Base-by-base conservation (phyloP, 768 basidiomycete genomes). In the Cystoderma amianthinum region DNA sequence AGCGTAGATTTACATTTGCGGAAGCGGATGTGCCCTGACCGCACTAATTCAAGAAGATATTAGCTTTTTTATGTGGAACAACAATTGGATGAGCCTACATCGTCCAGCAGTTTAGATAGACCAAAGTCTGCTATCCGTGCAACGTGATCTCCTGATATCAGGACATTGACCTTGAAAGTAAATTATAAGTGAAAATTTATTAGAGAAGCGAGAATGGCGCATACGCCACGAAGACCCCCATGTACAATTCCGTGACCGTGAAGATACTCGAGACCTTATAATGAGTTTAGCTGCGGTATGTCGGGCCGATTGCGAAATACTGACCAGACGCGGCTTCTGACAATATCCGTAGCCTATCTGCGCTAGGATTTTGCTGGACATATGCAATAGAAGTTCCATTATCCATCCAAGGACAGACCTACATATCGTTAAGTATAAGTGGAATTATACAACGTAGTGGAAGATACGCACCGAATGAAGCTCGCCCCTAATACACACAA, bases 361-460 rank as follows among this genome's bases (percentile, higher is more conserved):
- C 60, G 11, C 54, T 42, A 1, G 63, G 57, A 44, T 56, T 44
- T 32, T 44, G 48, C 18, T 53, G 52, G 12, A 70, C 43, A 49
- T 69, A 72, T 0, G 48, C 45, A 13, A 65, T 47, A 2, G 61
- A 60, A 15, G 67, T 66, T 7, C 68, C 65, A 41, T 71, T 61
- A 17, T 63, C 57, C 64, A 71, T 69, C 64, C 64, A 70, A 3
- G 71, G 69, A 30, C 64, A 67, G 41, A 73, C 69, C 67, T 72
- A 41, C 2, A 22, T 16, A 16, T n/a, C 11, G 35, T 45, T 19
- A 36, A 28, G 25, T 7, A 42, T 20, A 37, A 28, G 25, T 17
- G 28, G 36, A 35, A 42, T 25, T 9, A 24, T 35, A 2, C 30
- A 17, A 23, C 44, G 33, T n/a, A n/a, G 38, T 19, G n/a, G 5